These are phyloP conservation scores for Eimeria tenella DNA, from an alignment of 169 alveolate genomes.

Conservation along the genomic window DNA sequence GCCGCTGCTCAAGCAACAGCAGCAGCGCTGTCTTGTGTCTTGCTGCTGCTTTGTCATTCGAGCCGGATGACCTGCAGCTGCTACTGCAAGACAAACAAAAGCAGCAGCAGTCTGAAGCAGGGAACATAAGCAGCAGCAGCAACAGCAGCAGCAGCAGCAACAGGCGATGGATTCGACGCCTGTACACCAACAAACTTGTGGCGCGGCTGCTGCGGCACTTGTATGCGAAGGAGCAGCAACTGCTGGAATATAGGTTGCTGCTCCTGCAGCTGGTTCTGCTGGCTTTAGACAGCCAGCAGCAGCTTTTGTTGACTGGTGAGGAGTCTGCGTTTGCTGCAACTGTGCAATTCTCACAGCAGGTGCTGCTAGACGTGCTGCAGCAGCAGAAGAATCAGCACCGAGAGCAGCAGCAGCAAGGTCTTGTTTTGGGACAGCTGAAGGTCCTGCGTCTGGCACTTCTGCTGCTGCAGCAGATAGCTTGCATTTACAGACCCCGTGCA, in stretches of 20 bases:
- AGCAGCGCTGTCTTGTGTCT: conserved; percentile 55
- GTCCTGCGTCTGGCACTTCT: conserved; percentile 70
- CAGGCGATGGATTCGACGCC: conserved; percentile 48
- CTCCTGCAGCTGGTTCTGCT: conserved; percentile 65
- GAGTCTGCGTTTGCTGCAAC: conserved; percentile 66
- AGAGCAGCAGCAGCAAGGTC: conserved; percentile 28
- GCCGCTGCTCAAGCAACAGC: conserved; percentile 39
- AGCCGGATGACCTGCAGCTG: conserved; percentile 38
- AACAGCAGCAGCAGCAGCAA: conserved; percentile 60
- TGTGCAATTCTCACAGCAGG: conserved; percentile 63
- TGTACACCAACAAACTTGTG: conserved; percentile 41
- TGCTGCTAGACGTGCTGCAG: conserved; percentile 59
- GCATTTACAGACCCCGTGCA: conserved; percentile 44
- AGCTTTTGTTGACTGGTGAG: conserved; percentile 65
- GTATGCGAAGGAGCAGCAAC: conserved; percentile 65
- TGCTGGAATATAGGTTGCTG: conserved; percentile 58
- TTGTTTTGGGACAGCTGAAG: conserved; percentile 71
- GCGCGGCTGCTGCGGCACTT: conserved; percentile 56
- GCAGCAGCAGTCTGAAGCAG: conserved; percentile 17
- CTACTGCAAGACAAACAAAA: conserved; percentile 18
- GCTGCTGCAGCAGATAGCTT: conserved; percentile 77
- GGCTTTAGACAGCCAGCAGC: conserved; percentile 61
- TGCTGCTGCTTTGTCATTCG: conserved; percentile 60
- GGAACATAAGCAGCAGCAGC: neutral
- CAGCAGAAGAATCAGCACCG: conserved; percentile 58